A percentile compares a stretch with the other conserved stretches of the same genome.
Evolutionary conservation across 2,329 filamentous ascomycete species (phyloP).

Genomic region (Gyromitra esculenta): DNA sequence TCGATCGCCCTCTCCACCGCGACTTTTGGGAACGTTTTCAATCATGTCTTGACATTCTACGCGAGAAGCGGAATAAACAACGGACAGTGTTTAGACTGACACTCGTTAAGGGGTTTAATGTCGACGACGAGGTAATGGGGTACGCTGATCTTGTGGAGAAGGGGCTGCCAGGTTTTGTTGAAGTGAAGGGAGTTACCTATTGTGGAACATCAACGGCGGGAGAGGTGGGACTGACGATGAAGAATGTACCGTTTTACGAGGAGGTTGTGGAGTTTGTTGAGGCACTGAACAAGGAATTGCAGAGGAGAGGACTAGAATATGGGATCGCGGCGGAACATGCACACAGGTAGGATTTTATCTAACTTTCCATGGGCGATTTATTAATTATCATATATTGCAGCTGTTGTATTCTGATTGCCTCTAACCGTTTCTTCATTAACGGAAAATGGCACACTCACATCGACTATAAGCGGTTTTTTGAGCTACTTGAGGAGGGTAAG

Average conservation of each 20-base stretch:
- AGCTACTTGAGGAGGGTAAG: constrained; percentile 77
- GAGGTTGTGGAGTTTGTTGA: constrained; percentile 86
- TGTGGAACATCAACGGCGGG: constrained; percentile 89
- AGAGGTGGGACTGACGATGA: constrained; percentile 90
- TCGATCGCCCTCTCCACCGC: constrained; percentile 89
- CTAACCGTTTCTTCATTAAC: constrained; percentile 76
- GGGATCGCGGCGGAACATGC: constrained; percentile 95
- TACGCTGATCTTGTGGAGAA: constrained; percentile 89
- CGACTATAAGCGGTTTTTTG: constrained; percentile 88
- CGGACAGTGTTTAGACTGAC: constrained; percentile 94
- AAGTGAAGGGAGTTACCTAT: constrained; percentile 96
- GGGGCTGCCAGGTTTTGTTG: constrained; percentile 88
- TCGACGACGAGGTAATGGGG: constrained; percentile 89
- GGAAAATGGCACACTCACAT: constrained; percentile 92
- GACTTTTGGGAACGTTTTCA: constrained; percentile 98
- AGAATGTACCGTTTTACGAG: constrained; percentile 95
- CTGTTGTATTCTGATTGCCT: constrained; percentile 89
- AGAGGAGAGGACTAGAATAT: constrained; percentile 77
- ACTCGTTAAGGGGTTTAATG: constrained; percentile 96
- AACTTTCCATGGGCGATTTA: background rate
- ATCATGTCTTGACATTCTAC: constrained; percentile 86
- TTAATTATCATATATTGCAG: constrained; percentile 61
- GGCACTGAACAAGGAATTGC: constrained; percentile 75
- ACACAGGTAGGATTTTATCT: constrained; percentile 64
- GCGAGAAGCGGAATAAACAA: constrained; percentile 82